A percentile compares a stretch with the other conserved stretches of the same genome.
Evolutionary conservation across 805 yeast genomes (phyloP).

Genomic region (Candida maltosa): DNA sequence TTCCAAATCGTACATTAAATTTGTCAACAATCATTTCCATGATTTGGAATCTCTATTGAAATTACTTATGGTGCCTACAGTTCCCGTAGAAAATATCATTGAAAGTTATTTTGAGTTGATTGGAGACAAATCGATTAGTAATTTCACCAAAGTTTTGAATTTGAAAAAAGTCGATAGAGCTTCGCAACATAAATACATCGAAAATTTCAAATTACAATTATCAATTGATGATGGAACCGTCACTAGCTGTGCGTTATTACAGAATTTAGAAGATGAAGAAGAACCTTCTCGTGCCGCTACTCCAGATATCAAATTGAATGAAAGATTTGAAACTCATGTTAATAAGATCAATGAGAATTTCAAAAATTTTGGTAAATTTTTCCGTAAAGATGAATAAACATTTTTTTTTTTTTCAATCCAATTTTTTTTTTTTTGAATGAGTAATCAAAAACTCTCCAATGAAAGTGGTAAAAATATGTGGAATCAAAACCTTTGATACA

Average conservation of each 20-base stretch:
- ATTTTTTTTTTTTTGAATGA: not conserved
- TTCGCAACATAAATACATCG: constrained; percentile 29
- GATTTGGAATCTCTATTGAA: constrained; percentile 64
- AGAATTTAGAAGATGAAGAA: constrained; percentile 26
- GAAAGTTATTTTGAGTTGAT: constrained; percentile 63
- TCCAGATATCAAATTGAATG: constrained; percentile 23
- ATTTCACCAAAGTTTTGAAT: constrained; percentile 62
- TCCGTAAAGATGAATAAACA: constrained; percentile 26
- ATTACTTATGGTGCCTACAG: constrained; percentile 57
- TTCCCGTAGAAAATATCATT: constrained; percentile 62
- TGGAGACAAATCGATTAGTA: constrained; percentile 59
- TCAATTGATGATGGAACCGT: constrained; percentile 20
- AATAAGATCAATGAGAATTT: constrained; percentile 65
- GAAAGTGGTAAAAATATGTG: constrained; percentile 78
- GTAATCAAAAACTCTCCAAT: constrained; percentile 10
- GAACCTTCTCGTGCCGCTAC: constrained; percentile 5
- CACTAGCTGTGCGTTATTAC: constrained; percentile 28
- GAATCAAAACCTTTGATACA: constrained; percentile 63
- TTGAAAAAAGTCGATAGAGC: constrained; percentile 51
- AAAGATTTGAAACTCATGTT: constrained; percentile 49
- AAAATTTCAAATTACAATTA: constrained; percentile 34
- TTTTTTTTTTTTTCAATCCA: too few species aligned
- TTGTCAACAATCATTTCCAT: constrained; percentile 38
- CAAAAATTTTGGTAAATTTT: constrained; percentile 56
- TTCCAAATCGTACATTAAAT: constrained; percentile 34